phyloP scores from a whole-genome alignment of 805 yeast genomes.

The Yamadazyma nakazawae region DNA sequence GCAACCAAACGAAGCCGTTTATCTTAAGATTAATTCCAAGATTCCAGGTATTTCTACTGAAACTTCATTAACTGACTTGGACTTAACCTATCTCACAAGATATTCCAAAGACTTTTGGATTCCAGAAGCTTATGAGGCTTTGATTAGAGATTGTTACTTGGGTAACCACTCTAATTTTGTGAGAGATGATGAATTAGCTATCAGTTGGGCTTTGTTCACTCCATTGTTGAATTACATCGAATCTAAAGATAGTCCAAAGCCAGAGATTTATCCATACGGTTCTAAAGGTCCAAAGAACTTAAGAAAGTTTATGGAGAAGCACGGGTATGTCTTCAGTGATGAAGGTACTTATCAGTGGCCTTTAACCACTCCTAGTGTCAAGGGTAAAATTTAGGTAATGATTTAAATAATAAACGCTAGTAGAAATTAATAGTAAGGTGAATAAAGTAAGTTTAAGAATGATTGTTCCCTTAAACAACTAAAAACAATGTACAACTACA shows the following conservation, averaged over 20 bases:
- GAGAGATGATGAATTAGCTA: slow-evolving; percentile 94
- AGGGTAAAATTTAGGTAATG: slow-evolving; percentile 25
- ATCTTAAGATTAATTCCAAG: slow-evolving; percentile 89
- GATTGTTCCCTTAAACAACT: neutral
- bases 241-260: slow-evolving; percentile 62
- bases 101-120: slow-evolving; percentile 83
- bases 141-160: slow-evolving; percentile 82
- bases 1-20: slow-evolving; percentile 94
- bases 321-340: slow-evolving; percentile 70
- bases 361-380: slow-evolving; percentile 51
- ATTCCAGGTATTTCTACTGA: slow-evolving; percentile 86
- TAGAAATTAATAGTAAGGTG: no score
- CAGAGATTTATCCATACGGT: slow-evolving; percentile 79
- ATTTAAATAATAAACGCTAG: neutral
- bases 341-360: slow-evolving; percentile 88
- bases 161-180: slow-evolving; percentile 98
- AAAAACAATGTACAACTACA: neutral
- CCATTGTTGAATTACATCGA: slow-evolving; percentile 84
- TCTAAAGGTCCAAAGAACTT: slow-evolving; percentile 81
- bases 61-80: slow-evolving; percentile 84
- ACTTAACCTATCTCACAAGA: slow-evolving; percentile 77
- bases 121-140: slow-evolving; percentile 97
- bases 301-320: slow-evolving; percentile 55
- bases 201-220: slow-evolving; percentile 90
- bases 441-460: no score